Conservation (phyloP, 106 monocot species). For the Apostasia shenzhenica region DNA sequence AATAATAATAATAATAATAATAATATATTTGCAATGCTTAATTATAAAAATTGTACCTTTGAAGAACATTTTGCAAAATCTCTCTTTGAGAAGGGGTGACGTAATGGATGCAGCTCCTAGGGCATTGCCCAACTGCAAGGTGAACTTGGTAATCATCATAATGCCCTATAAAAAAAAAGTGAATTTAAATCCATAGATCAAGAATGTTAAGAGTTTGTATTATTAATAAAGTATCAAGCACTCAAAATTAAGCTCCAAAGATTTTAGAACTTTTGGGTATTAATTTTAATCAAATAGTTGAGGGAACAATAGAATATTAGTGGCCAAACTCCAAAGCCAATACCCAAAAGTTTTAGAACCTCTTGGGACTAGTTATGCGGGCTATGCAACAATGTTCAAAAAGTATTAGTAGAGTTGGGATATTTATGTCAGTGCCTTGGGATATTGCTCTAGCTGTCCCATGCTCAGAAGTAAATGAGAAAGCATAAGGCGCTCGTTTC, state of each 20-base stretch:
- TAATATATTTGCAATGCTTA: not conserved
- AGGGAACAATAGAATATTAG: too few relatives aligned
- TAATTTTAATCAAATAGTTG: too few relatives aligned
- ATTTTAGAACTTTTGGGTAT: too few relatives aligned
- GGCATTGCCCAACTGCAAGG: constrained; percentile 86
- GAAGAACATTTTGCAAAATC: constrained; percentile 68
- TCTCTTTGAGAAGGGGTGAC: constrained; percentile 80
- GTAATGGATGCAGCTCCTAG: constrained; percentile 82
- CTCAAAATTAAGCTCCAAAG: too few relatives aligned
- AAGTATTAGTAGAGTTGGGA: too few relatives aligned
- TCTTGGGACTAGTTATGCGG: too few relatives aligned
- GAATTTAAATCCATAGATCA: too few relatives aligned
- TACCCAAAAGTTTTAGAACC: too few relatives aligned
- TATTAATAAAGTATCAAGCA: too few relatives aligned
- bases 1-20: not conserved
- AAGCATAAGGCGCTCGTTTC: constrained; percentile 69
- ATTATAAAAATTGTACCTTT: constrained; percentile 26
- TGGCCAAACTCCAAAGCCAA: too few relatives aligned
- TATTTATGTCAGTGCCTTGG: constrained; percentile 37
- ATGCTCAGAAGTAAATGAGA: constrained; percentile 53
- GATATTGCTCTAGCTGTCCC: constrained; percentile 69
- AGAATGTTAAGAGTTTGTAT: too few relatives aligned
- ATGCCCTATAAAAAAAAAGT: constrained; percentile 24
- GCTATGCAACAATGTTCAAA: too few relatives aligned
- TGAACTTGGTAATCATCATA: constrained; percentile 64